Conservation (phyloP, 169 alveolate species). For the Perkinsus olseni region DNA sequence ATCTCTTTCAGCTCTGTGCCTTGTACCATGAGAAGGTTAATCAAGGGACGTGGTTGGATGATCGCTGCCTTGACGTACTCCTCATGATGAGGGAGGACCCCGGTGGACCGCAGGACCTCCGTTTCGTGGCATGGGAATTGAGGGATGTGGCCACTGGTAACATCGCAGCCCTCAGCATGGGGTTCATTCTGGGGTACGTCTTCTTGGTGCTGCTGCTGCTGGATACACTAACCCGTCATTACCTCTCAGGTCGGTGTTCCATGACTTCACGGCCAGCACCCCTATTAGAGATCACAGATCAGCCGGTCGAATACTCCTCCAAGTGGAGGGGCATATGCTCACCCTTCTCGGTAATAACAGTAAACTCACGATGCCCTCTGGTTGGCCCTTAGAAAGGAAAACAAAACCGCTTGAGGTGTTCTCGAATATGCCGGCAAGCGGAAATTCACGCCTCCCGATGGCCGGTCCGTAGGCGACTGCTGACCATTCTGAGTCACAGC, state of each 20-base stretch:
- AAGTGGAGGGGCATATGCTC: not conserved
- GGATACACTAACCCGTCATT: too few relatives aligned
- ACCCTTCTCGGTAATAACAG: not conserved
- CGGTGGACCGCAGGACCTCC: not conserved
- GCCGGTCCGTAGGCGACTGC: too few relatives aligned
- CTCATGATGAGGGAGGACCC: not conserved
- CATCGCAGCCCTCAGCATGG: not conserved
- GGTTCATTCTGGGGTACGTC: not conserved
- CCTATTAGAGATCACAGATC: not conserved
- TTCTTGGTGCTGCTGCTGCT: too few relatives aligned
- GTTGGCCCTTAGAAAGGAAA: too few relatives aligned
- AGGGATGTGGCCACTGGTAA: not conserved
- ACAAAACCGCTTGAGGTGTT: too few relatives aligned
- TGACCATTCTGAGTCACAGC: too few relatives aligned
- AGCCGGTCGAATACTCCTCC: not conserved
- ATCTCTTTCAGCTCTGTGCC: not conserved
- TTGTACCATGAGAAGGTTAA: not conserved
- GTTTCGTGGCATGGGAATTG: not conserved
- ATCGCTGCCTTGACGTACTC: not conserved
- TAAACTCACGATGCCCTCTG: too few relatives aligned
- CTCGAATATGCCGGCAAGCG: too few relatives aligned
- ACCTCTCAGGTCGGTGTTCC: not conserved
- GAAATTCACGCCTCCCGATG: too few relatives aligned
- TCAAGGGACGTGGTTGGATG: not conserved
- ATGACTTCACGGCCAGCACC: not conserved